Evolutionary conservation across 495 filamentous ascomycete genomes (phyloP), one percentile per base, ranked within the genome.

Genomic region (Rhizodiscina lignyota): DNA sequence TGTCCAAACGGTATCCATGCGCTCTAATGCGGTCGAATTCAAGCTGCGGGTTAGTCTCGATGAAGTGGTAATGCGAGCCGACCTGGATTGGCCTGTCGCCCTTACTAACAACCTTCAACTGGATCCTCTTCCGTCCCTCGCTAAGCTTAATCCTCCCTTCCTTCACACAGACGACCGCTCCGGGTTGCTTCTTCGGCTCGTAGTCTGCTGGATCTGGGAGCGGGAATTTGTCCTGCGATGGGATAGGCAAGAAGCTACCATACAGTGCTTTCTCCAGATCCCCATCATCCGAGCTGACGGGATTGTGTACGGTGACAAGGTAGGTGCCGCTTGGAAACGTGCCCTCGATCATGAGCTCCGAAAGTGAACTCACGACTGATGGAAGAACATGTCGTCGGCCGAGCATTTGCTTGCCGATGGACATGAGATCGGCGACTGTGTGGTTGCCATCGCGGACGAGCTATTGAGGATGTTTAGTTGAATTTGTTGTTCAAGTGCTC

Each of bases 361-460:
- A 62, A 18, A 97, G 69, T 8, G 80, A 78, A 2, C 68, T 60
- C 18, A 71, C 62, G 20, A 97, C 89, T 13, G 76, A 72, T 18
- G 91, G 84, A 12, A 84, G 63, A 42, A 97, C 89, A 54, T 97
- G 91, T 18, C 87, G 80, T 3, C 89, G 81, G 39, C 91, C 89
- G 12, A 97, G 82, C 72, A 97, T 83, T 13, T 75, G 83, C 49
- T 80, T 75, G 47, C 89, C 89, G 42, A 87, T 70, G 34, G 71
- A 64, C 86, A 96, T 94, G 52, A 97, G 79, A 48, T 91, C 83
- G 6, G 86, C 76, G 38, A 97, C 87, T 30, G 66, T 77, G 60
- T 94, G 84, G 37, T 77, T 68, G 53, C 91, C 89, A 87, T 97
- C 89, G 52, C 89, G 89, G 55, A 96, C 87, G 42, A 94, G 75